phyloP scores from a whole-genome alignment of 2,329 filamentous ascomycete species.

The Aspergillus novofumigatus region DNA sequence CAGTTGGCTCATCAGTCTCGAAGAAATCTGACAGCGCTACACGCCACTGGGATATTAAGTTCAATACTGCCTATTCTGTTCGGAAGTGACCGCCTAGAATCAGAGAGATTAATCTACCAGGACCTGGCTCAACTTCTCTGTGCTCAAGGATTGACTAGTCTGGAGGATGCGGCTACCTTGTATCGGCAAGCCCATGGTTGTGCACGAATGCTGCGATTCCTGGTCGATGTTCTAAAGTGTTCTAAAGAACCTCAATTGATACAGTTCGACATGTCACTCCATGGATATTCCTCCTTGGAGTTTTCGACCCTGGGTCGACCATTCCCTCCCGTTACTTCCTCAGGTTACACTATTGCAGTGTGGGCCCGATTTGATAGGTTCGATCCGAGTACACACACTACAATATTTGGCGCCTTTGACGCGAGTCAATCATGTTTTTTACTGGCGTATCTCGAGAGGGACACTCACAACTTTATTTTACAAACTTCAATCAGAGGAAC shows the following conservation, averaged over 20 bases:
- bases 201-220: slow-evolving; percentile 60
- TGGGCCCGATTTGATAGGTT: slow-evolving; percentile 89
- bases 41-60: slow-evolving; percentile 66
- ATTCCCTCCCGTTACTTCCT: slow-evolving; percentile 76
- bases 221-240: slow-evolving; percentile 67
- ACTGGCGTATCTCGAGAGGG: slow-evolving; percentile 87
- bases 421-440: slow-evolving; percentile 88
- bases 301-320: slow-evolving; percentile 76
- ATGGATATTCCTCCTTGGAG: slow-evolving; percentile 88
- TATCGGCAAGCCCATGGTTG: slow-evolving; percentile 54
- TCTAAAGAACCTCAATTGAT: slow-evolving; percentile 80
- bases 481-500: slow-evolving; percentile 88
- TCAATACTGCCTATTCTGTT: slow-evolving; percentile 63
- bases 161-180: slow-evolving; percentile 80
- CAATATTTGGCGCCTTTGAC: slow-evolving; percentile 93
- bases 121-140: slow-evolving; percentile 63
- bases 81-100: slow-evolving; percentile 48
- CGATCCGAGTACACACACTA: slow-evolving; percentile 81
- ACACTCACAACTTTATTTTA: slow-evolving; percentile 88
- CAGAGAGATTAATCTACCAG: slow-evolving; percentile 59
- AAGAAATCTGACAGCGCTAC: slow-evolving; percentile 67
- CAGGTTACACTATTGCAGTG: slow-evolving; percentile 81
- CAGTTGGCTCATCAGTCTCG: slow-evolving; percentile 58
- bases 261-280: slow-evolving; percentile 85
- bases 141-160: slow-evolving; percentile 72